Evolutionary conservation across 306 rosid genomes (phyloP), one percentile per base, ranked within the genome.

Genomic region (Prunus mume): DNA sequence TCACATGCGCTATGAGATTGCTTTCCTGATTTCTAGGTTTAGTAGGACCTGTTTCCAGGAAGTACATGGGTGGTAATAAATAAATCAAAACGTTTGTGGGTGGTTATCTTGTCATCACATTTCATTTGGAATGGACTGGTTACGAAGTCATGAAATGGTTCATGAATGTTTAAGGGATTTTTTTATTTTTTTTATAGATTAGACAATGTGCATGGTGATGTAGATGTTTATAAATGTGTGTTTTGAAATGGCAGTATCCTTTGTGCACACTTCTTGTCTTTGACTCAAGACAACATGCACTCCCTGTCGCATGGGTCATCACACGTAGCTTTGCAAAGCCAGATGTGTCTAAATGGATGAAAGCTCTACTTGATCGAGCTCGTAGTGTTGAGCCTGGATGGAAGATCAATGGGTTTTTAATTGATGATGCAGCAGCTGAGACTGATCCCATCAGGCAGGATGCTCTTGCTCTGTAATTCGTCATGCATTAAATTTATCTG

Each of bases 261-360:
- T 80, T 95, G 87, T 90, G 93, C 86, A 95, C 97, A 7, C 89
- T 94, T 76, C 85, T 92, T 68, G 97, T 90, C 78, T 95, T 95
- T 83, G 97, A 95, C 85, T 95, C 97, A 71, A 86, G 98, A 82
- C 90, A 90, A 74, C 98, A 95, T 88, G 97, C 93, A 58, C 96
- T 95, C 65, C 98, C 96, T 71, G 89, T 95, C 18, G 98, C 98
- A 71, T 95, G 97, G 97, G 84, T 95, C 68, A 88, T 95, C 79
- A 92, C 98, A 25, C 96, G 96, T 55, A 95, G 98, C 88, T 90
- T 82, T 87, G 86, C 97, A 60, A 95, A 89, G 83, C 83, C 88
- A 50, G 98, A 92, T 72, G 78, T 95, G 73, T 81, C 93, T 34
- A 90, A 95, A 85, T 95, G 98, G 97, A 81, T 92, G 88, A 90